These are phyloP conservation scores for Plasmodium vivax DNA, from an alignment of 169 alveolate species.

Conservation along the genomic window DNA sequence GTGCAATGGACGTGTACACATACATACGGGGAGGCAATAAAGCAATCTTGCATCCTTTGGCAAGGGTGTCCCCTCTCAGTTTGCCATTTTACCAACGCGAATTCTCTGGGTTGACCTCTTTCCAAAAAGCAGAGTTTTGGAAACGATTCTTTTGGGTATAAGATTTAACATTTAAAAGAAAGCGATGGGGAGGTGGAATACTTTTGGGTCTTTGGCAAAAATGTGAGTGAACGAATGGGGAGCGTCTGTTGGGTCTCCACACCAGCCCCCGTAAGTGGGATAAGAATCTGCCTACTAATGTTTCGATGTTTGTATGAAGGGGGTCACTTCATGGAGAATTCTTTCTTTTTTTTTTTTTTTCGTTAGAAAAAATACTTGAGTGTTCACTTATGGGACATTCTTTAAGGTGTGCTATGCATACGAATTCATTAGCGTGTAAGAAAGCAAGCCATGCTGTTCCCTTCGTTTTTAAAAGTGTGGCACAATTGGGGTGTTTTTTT, in stretches of 20 bases:
- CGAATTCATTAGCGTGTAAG: background rate
- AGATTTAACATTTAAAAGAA: conserved; percentile 78
- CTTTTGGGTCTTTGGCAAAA: background rate
- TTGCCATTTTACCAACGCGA: conserved; percentile 76
- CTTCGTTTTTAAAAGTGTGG: background rate
- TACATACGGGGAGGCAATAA: background rate
- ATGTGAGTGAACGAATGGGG: background rate
- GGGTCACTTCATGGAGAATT: background rate
- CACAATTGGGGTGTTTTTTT: background rate
- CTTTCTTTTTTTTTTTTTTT: background rate
- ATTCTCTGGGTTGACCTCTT: conserved; percentile 82
- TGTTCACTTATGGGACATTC: background rate
- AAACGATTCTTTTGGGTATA: conserved; percentile 74
- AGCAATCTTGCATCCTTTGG: background rate
- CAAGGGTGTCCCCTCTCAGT: conserved; percentile 22
- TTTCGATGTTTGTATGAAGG: background rate
- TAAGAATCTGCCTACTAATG: background rate
- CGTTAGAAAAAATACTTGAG: background rate
- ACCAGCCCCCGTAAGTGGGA: conserved; percentile 1
- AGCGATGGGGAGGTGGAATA: background rate
- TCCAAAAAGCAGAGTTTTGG: conserved; percentile 80
- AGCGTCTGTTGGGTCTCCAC: background rate
- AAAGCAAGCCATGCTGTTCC: background rate
- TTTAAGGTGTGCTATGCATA: background rate
- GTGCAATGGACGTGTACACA: background rate